phyloP scores from a whole-genome alignment of 768 basidiomycete genomes.

The Collybiopsis luxurians region DNA sequence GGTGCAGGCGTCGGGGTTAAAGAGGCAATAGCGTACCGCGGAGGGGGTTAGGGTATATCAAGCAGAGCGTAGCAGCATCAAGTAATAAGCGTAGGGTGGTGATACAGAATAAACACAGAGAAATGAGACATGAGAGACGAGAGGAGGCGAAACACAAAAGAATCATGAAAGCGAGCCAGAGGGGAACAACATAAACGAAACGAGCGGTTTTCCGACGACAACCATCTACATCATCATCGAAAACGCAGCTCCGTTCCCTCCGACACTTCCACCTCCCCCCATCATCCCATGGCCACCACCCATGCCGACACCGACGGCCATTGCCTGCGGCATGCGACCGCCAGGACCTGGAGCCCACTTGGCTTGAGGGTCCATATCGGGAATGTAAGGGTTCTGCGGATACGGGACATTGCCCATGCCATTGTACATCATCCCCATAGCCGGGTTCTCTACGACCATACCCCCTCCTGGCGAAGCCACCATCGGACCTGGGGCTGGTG shows the following conservation, averaged over 20 bases:
- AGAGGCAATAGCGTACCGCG: too few species aligned
- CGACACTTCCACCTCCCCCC: slow-evolving; percentile 11
- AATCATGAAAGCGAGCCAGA: too few species aligned
- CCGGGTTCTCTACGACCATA: slow-evolving; percentile 53
- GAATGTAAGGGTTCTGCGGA: slow-evolving; percentile 23
- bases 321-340: slow-evolving; percentile 3
- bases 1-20: too few species aligned
- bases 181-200: too few species aligned
- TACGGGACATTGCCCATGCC: slow-evolving; percentile 12
- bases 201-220: too few species aligned
- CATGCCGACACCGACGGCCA: slow-evolving; percentile 7
- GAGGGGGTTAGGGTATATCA: too few species aligned
- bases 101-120: too few species aligned
- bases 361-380: slow-evolving; percentile 18
- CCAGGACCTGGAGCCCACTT: slow-evolving; percentile 2
- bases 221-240: slow-evolving; percentile 15
- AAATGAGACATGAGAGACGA: too few species aligned
- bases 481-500: slow-evolving; percentile 41
- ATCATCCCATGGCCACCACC: too few species aligned
- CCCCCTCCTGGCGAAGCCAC: slow-evolving; percentile 41
- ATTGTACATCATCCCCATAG: slow-evolving; percentile 28
- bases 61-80: too few species aligned
- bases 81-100: too few species aligned
- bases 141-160: too few species aligned
- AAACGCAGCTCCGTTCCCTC: slow-evolving; percentile 13